Percentiles rank a stretch among this genome's conserved stretches.
Conservation (phyloP, 2,329 filamentous ascomycete genomes). For the Colletotrichum sp. region DNA sequence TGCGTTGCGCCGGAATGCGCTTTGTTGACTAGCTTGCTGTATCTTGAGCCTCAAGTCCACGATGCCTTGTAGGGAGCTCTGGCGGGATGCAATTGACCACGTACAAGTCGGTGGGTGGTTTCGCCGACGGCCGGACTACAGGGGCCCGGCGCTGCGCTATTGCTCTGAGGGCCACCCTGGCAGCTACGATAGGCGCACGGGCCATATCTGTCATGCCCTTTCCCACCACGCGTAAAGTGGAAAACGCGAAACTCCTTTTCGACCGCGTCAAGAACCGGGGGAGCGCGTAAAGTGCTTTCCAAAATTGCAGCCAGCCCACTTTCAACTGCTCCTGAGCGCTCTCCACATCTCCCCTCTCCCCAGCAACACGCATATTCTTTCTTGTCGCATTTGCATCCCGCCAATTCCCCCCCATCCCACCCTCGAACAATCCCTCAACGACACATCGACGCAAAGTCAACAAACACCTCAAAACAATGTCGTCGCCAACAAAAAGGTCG, state of each 20-base stretch:
- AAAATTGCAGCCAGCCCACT: conserved; percentile 17
- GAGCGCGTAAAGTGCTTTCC: conserved; percentile 17
- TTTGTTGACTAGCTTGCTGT: conserved; percentile 2
- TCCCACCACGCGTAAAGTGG: conserved; percentile 25
- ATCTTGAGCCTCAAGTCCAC: conserved; percentile 13
- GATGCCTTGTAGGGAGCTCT: conserved; percentile 14
- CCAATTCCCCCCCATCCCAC: conserved; percentile 8
- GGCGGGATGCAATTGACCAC: conserved; percentile 20
- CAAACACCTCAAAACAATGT: conserved; percentile 35
- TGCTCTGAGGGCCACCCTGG: background rate
- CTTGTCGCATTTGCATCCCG: conserved; percentile 14
- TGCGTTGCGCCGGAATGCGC: conserved; percentile 17
- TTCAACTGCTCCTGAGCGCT: conserved; percentile 12
- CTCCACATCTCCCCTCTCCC: conserved; percentile 19
- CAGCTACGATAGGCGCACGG: background rate
- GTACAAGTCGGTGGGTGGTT: conserved; percentile 21
- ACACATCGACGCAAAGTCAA: background rate
- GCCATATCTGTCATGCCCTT: background rate
- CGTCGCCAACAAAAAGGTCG: conserved; percentile 49
- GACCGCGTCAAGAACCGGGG: background rate
- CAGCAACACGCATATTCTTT: conserved; percentile 23
- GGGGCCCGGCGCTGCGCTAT: background rate
- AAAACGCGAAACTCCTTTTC: conserved; percentile 23
- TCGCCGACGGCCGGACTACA: conserved; percentile 17
- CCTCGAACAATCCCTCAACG: conserved; percentile 7